Percentiles rank a stretch among this genome's conserved stretches.
phyloP scores from a whole-genome alignment of 2,329 filamentous ascomycete genomes.

The Pestalotiopsis sp. region DNA sequence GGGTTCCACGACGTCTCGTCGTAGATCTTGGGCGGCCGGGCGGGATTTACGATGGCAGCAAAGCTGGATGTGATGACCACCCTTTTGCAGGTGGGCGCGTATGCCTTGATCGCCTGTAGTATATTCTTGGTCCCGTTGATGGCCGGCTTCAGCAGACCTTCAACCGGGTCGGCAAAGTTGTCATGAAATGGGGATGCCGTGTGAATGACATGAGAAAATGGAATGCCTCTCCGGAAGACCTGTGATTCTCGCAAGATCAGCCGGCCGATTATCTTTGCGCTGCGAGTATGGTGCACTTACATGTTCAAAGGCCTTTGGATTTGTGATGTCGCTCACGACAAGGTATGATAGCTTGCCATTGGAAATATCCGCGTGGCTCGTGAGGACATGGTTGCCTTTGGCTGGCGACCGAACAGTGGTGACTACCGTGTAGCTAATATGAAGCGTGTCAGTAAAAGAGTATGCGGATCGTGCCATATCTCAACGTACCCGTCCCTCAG shows the following conservation, averaged over 20 bases:
- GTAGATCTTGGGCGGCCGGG: background rate
- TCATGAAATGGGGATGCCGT: constrained; percentile 1
- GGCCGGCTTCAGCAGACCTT: background rate
- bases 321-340: background rate
- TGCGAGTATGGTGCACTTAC: background rate
- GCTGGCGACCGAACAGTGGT: background rate
- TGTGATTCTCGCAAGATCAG: background rate
- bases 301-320: background rate
- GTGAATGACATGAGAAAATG: background rate
- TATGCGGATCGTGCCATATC: background rate
- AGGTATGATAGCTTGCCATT: background rate
- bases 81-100: background rate
- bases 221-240: background rate
- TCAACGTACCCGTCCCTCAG: background rate
- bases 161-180: background rate
- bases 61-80: background rate
- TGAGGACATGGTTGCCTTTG: background rate
- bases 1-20: constrained; percentile 5
- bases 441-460: background rate
- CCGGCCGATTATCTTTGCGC: background rate
- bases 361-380: background rate
- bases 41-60: background rate
- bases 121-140: background rate
- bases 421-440: background rate
- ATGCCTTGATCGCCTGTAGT: background rate